Percentiles rank a stretch among this genome's conserved stretches.
Evolutionary conservation across 139 green algal species (phyloP).

Genomic region (Closterium sp.): DNA sequence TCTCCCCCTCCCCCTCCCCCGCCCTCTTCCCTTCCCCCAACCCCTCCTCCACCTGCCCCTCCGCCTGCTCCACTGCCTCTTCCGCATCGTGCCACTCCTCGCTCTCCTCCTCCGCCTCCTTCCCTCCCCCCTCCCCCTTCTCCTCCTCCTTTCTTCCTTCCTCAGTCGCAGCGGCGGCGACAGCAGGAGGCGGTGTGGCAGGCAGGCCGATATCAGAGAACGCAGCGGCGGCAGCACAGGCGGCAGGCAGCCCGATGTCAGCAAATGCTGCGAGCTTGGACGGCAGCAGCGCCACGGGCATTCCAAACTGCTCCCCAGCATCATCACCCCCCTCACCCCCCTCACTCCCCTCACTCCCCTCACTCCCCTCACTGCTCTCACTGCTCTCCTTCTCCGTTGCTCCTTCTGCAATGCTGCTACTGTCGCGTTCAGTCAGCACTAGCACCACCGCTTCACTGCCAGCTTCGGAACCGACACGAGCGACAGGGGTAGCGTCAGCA

Average conservation of each 20-base stretch:
- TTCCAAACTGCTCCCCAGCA: not conserved
- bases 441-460: not conserved
- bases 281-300: not conserved
- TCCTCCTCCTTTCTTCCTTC: conserved; percentile 1
- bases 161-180: not conserved
- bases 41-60: conserved; percentile 2
- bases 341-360: too few species aligned
- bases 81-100: conserved; percentile 21
- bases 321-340: too few species aligned
- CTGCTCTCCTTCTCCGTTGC: not conserved
- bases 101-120: conserved; percentile 3
- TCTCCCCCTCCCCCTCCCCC: not conserved
- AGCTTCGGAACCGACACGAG: too few species aligned
- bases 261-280: not conserved
- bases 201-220: not conserved
- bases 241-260: not conserved
- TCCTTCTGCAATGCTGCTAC: not conserved
- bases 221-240: not conserved
- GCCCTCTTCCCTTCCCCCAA: not conserved
- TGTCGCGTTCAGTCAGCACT: not conserved
- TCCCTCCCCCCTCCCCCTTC: conserved; percentile 2
- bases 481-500: too few species aligned
- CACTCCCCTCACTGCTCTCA: too few species aligned
- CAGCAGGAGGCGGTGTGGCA: too few species aligned
- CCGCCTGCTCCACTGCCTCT: conserved; percentile 25